Evolutionary conservation across 2,329 filamentous ascomycete species (phyloP), one percentile per base, ranked within the genome.

Genomic region (Alternaria conjuncta): DNA sequence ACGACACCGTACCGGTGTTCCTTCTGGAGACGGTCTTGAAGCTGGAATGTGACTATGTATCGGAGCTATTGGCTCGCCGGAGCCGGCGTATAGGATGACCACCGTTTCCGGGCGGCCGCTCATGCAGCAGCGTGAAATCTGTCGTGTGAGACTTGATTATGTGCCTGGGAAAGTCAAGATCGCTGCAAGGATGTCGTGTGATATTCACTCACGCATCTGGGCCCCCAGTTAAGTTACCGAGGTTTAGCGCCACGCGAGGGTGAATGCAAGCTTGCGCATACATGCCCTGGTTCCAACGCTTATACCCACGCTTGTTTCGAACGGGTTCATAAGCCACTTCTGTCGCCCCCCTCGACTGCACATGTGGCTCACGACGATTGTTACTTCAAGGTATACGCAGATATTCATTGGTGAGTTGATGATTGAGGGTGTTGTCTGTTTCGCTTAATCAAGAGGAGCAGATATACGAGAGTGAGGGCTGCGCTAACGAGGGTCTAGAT

Each of bases 401-500:
- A 18, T 41, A 49, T 61, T 47, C 47, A 57, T 43, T 43, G 32
- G 36, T 41, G n/a, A 41, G 36, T 41, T 41, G 36, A 3, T 18
- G 36, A 41, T 41, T 41, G n/a, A 18, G 36, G 36, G 36, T 41
- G 36, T 18, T 18, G 15, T 41, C n/a, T 41, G 36, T 41, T 41
- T 54, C 47, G 41, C 30, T 28, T 49, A 43, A 41, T 20, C 36
- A 41, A 41, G 36, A 30, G n/a, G 23, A 8, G 50, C 43, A 41
- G 36, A 41, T 41, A 36, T 57, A 64, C 57, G 53, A 57, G 41
- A 46, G 32, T 41, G 49, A 26, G 12, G 12, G 47, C n/a, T 41
- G 36, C 61, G 58, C 61, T 64, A 64, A 64, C 54, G 47, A 54
- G 44, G 59, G 61, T 36, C 61, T 64, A 64, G 61, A 64, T 64